Evolutionary conservation across 2,329 filamentous ascomycete species (phyloP).

Genomic region (Botrytis galanthina): DNA sequence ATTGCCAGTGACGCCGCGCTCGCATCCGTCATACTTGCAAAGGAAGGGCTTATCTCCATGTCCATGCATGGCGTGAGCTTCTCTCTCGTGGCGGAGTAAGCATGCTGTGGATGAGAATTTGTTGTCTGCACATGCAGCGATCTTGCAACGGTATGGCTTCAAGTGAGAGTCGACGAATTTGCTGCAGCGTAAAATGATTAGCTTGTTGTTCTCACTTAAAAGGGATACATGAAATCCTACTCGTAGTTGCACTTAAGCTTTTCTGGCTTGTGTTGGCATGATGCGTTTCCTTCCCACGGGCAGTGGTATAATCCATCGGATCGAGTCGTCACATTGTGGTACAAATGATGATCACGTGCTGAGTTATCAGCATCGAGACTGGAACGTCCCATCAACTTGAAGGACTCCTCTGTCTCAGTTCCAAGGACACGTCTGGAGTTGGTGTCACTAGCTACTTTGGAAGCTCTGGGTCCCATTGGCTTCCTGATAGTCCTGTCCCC

Average conservation of each 20-base stretch:
- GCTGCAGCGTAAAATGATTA: slow-evolving; percentile 49
- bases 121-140: slow-evolving; percentile 75
- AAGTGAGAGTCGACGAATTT: slow-evolving; percentile 97
- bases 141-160: slow-evolving; percentile 95
- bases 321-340: slow-evolving; percentile 61
- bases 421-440: slow-evolving; percentile 28
- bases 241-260: slow-evolving; percentile 99
- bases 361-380: slow-evolving; percentile 38
- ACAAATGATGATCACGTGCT: slow-evolving; percentile 65
- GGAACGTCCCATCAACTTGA: slow-evolving; percentile 35
- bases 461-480: slow-evolving; percentile 34
- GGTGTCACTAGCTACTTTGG: slow-evolving; percentile 36
- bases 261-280: slow-evolving; percentile 86
- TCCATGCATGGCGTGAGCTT: slow-evolving; percentile 93
- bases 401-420: slow-evolving; percentile 35
- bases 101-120: slow-evolving; percentile 95
- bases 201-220: slow-evolving; percentile 22
- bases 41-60: slow-evolving; percentile 91
- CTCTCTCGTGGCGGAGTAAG: slow-evolving; percentile 88
- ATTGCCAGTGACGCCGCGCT: slow-evolving; percentile 76
- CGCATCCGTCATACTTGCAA: slow-evolving; percentile 84
- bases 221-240: slow-evolving; percentile 54
- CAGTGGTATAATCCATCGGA: slow-evolving; percentile 88
- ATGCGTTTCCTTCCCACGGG: slow-evolving; percentile 71
- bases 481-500: slow-evolving; percentile 35